Base-by-base conservation (phyloP, 768 basidiomycete species). In the Suillus hirtellus region DNA sequence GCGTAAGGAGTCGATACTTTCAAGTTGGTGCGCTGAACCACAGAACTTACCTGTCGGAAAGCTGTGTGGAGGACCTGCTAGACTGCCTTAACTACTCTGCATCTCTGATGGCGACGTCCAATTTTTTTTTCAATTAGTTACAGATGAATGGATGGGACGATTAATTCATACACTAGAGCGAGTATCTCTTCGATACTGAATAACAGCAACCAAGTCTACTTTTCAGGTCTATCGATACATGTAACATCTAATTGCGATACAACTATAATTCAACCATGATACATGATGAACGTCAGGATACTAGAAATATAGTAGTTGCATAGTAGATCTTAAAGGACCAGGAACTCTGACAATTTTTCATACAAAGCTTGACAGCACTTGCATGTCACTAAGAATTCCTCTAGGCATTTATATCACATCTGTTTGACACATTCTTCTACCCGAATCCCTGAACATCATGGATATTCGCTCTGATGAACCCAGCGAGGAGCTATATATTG, bases 31-130 rank as follows among this genome's bases (percentile, higher is more conserved):
- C 76, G 74, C 83, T 89, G 75, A 95, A 93, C 14, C 93, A 87
- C 38, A 95, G 76, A 62, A 95, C 92, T 94, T 93, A 96, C 76
- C 93, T 95, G 70, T 94, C 93, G 12, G 89, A 86, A 2, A 81
- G 81, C 60, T 91, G 87, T 19, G 82, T 76, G 0, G 87, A 79
- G 6, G 84, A 78, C 12, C 89, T 84, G 21, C 80, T 77, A 4
- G 86, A 77, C 60, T 84, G 84, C 53, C 86, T 84, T 71, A 96
- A 27, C 27, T 27, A 27, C 27, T 27, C 27, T 27, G 27, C 2
- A 27, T 2, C 1, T 27, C 27, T 27, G 27, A 27, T 2, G 2
- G 27, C 27, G 27, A 27, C 27, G 27, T 27, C 27, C 27, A 2
- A 2, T 27, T 27, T 27, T 2, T 27, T 27, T 27, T 27, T 2